These are phyloP conservation scores for Orbilia brochopaga DNA, from an alignment of 2,329 filamentous ascomycete genomes.

Conservation along the genomic window DNA sequence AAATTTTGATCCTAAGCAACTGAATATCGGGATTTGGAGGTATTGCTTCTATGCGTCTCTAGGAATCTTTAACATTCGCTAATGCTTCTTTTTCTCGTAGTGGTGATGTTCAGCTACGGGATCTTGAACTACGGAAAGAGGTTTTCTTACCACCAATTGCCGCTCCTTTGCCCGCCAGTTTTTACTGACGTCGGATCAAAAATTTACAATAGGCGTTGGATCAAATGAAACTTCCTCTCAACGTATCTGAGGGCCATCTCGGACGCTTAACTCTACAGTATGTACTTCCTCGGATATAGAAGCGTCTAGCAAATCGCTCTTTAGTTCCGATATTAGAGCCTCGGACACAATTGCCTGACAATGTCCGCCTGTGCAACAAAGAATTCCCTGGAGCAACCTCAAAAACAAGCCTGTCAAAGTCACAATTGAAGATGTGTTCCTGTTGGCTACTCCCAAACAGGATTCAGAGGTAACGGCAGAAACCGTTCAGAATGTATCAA, in stretches of 20 bases:
- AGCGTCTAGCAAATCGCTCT: not conserved
- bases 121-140: conserved; percentile 85
- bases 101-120: conserved; percentile 91
- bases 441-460: conserved; percentile 92
- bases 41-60: conserved; percentile 10
- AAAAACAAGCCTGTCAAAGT: conserved; percentile 92
- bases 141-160: conserved; percentile 24
- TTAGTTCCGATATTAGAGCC: not conserved
- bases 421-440: conserved; percentile 93
- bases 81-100: conserved; percentile 56
- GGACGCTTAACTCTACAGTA: conserved; percentile 78
- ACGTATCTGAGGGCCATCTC: conserved; percentile 93
- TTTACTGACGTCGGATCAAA: not conserved
- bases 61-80: not conserved
- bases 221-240: conserved; percentile 93
- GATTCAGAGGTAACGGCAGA: conserved; percentile 69
- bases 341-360: not conserved
- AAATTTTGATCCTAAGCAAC: conserved; percentile 96
- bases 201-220: conserved; percentile 74
- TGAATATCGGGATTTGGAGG: conserved; percentile 98
- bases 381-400: conserved; percentile 97
- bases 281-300: conserved; percentile 3
- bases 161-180: not conserved
- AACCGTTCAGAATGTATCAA: not conserved
- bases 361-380: conserved; percentile 54